Evolutionary conservation across 1,284 basidiomycete genomes (phyloP).

Genomic region (Phaffia rhodozyma): DNA sequence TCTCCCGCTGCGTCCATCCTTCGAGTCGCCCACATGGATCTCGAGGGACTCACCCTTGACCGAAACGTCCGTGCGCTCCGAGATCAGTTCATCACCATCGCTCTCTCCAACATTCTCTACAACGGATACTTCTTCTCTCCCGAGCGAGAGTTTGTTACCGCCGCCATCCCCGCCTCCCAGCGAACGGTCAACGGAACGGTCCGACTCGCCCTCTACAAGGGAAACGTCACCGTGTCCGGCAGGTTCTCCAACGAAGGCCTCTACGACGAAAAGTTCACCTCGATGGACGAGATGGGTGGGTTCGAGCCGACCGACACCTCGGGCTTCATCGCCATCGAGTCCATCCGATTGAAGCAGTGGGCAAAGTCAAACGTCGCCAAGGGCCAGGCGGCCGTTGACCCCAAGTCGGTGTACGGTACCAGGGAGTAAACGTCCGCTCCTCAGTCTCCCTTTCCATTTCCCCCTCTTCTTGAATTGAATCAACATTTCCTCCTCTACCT

Average conservation of each 20-base stretch:
- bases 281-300: slow-evolving; percentile 97
- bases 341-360: slow-evolving; percentile 89
- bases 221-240: slow-evolving; percentile 89
- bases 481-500: not conserved
- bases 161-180: slow-evolving; percentile 81
- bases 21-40: slow-evolving; percentile 85
- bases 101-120: slow-evolving; percentile 85
- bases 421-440: not conserved
- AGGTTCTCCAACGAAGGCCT: slow-evolving; percentile 81
- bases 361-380: slow-evolving; percentile 30
- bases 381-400: slow-evolving; percentile 1
- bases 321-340: slow-evolving; percentile 90
- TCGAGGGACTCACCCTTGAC: slow-evolving; percentile 95
- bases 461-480: not conserved
- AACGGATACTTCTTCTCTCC: slow-evolving; percentile 90
- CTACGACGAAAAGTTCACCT: slow-evolving; percentile 94
- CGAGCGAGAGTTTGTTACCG: slow-evolving; percentile 87
- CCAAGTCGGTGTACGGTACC: slow-evolving; percentile 7
- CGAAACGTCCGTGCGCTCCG: slow-evolving; percentile 89
- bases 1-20: slow-evolving; percentile 92
- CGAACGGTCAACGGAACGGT: slow-evolving; percentile 92
- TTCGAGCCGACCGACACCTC: slow-evolving; percentile 87
- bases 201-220: slow-evolving; percentile 85
- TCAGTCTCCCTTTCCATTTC: not conserved
- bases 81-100: slow-evolving; percentile 87